Percentiles rank a stretch among this genome's conserved stretches.
Conservation (phyloP, 768 basidiomycete species). For the Rhodotorula toruloides region DNA sequence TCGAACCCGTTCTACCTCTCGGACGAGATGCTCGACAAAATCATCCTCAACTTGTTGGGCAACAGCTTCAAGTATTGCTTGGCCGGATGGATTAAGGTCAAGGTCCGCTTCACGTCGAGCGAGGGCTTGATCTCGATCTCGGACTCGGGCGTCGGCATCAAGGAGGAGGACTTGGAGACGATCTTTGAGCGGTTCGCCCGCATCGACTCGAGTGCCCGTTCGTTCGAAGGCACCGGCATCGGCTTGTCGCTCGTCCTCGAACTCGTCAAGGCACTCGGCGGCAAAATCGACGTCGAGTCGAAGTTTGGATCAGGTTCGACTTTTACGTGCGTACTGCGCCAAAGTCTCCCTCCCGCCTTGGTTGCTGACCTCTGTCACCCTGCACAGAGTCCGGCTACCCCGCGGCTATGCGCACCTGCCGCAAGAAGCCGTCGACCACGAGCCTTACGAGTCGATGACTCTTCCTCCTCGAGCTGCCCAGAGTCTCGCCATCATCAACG, state of each 20-base stretch:
- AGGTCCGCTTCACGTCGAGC: neutral
- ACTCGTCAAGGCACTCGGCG: constrained; percentile 32
- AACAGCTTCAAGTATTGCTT: constrained; percentile 33
- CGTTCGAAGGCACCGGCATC: constrained; percentile 28
- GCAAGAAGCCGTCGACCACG: constrained; percentile 5
- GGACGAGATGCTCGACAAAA: constrained; percentile 26
- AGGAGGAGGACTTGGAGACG: constrained; percentile 10
- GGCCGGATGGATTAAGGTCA: constrained; percentile 7
- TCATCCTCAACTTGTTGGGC: constrained; percentile 15
- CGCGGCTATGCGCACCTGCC: constrained; percentile 21
- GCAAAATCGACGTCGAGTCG: constrained; percentile 17
- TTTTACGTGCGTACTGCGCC: no score
- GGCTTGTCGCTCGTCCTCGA: constrained; percentile 34
- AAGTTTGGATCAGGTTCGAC: constrained; percentile 9
- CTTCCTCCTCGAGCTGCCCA: neutral
- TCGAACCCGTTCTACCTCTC: constrained; percentile 11
- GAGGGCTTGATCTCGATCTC: constrained; percentile 14
- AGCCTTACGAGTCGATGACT: neutral
- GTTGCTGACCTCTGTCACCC: no score
- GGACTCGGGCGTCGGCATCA: constrained; percentile 27
- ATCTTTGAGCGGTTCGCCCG: constrained; percentile 39
- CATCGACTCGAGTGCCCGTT: constrained; percentile 1
- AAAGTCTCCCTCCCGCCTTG: no score
- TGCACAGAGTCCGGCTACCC: neutral
- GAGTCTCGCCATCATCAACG: constrained; percentile 15